Base-by-base conservation (phyloP, 2,329 filamentous ascomycete species). In the Fusarium illudens region DNA sequence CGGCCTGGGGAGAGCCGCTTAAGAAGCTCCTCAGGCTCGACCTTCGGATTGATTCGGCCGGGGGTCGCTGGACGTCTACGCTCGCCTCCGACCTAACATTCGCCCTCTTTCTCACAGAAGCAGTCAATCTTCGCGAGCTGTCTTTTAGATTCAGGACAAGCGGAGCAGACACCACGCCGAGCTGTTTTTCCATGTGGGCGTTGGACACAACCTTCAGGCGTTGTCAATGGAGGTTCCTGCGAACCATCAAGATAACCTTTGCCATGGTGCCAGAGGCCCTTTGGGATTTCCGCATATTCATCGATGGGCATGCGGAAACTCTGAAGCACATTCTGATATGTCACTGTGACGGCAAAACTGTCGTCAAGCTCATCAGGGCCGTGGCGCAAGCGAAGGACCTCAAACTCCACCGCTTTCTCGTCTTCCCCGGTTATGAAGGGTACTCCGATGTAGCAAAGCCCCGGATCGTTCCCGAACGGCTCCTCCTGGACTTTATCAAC, bases 401-500 rank as follows among this genome's bases (percentile, higher is more conserved):
- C 9, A 11, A 39, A 6, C 51, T 64, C 30, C 61, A 62, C 13
- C 59, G 58, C 6, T 64, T 64, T n/a, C 44, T 29, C 11, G 19
- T 64, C 4, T 51, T 34, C 9, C 60, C 56, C 15, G 20, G 29
- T n/a, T n/a, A 37, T n/a, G 8, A 39, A 30, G 30, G 30, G 17
- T 3, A 39, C 3, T 0, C 9, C 7, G 7, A 4, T 20, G 25
- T 25, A 20, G 15, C 39, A 11, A 9, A 34, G 37, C 29, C 27
- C 8, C 20, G 12, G 4, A 22, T 49, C 2, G 4, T 57, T 4
- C 22, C 42, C 9, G 53, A 57, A 10, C 12, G 27, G 17, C 9
- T 12, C 20, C 30, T 62, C 9, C n/a, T 64, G 19, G 11, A 36
- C 15, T 64, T 42, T 13, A 44, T 64, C 15, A 63, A 64, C 27